phyloP scores from a whole-genome alignment of 139 green algal species.

The Chlorella vulgaris region DNA sequence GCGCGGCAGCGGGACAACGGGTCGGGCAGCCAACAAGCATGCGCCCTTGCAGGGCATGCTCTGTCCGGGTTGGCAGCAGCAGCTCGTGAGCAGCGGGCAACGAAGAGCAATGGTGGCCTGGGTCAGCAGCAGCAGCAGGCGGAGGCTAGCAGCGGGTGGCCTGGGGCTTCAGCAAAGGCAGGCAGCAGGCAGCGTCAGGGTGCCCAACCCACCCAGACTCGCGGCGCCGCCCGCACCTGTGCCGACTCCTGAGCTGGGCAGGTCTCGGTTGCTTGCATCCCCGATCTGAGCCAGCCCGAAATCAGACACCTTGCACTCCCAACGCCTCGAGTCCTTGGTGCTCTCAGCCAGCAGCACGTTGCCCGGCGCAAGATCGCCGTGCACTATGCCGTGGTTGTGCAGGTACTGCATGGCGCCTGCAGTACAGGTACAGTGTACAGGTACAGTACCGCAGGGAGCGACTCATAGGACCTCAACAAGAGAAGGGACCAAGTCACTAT shows the following conservation, averaged over 20 bases:
- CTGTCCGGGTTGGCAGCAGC: background rate
- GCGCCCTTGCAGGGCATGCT: background rate
- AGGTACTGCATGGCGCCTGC: slow-evolving; percentile 46
- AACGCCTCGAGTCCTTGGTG: slow-evolving; percentile 26
- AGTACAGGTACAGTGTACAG: background rate
- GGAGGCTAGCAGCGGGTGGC: too few relatives aligned
- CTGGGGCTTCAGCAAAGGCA: too few relatives aligned
- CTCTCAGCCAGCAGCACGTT: slow-evolving; percentile 39
- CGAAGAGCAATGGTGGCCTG: too few relatives aligned
- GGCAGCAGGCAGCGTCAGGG: too few relatives aligned
- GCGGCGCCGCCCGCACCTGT: background rate
- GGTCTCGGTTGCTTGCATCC: background rate
- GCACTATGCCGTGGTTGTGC: slow-evolving; percentile 45
- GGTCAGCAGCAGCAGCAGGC: too few relatives aligned
- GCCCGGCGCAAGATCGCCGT: slow-evolving; percentile 51
- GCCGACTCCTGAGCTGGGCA: background rate
- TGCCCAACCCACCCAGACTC: too few relatives aligned
- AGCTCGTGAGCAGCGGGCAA: background rate
- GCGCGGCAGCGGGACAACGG: background rate
- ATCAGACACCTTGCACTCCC: slow-evolving; percentile 2
- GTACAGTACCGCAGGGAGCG: too few relatives aligned
- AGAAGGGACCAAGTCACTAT: background rate
- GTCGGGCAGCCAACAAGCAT: background rate
- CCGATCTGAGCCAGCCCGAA: slow-evolving; percentile 6
- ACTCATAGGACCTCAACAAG: background rate